Evolutionary conservation across 176 grass and related monocot genomes (phyloP).

Genomic region (Cymbopogon citratus): DNA sequence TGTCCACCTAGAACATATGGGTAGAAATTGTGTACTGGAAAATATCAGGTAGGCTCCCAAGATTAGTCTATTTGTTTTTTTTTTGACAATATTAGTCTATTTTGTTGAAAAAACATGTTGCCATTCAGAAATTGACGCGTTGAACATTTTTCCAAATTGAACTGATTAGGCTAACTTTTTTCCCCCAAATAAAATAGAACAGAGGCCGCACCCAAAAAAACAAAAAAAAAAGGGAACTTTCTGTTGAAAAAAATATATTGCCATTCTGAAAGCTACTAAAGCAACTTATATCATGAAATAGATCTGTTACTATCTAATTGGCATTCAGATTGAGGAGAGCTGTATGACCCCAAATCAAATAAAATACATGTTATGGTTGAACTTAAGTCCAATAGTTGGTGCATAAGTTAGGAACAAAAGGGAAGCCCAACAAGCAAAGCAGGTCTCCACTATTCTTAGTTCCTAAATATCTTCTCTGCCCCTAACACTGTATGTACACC

Average conservation of each 20-base stretch:
- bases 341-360: neutral
- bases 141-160: neutral
- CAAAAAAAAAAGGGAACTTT: neutral
- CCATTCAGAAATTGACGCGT: neutral
- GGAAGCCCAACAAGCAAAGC: neutral
- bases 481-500: slow-evolving; percentile 41
- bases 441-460: slow-evolving; percentile 15
- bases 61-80: too few species aligned
- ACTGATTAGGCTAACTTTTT: neutral
- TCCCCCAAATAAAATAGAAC: neutral
- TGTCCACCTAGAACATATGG: too few species aligned
- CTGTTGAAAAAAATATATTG: neutral
- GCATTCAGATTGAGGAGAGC: neutral
- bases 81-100: too few species aligned
- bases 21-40: too few species aligned
- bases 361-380: neutral
- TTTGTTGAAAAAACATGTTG: neutral
- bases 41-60: too few species aligned
- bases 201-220: neutral
- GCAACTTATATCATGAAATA: neutral
- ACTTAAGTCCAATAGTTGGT: neutral
- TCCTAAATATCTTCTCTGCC: slow-evolving; percentile 7
- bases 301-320: neutral
- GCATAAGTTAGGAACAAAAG: slow-evolving; percentile 18
- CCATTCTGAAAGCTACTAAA: neutral